These are phyloP conservation scores for Fragaria iinumae DNA, from an alignment of 306 rosid species.

Conservation along the genomic window DNA sequence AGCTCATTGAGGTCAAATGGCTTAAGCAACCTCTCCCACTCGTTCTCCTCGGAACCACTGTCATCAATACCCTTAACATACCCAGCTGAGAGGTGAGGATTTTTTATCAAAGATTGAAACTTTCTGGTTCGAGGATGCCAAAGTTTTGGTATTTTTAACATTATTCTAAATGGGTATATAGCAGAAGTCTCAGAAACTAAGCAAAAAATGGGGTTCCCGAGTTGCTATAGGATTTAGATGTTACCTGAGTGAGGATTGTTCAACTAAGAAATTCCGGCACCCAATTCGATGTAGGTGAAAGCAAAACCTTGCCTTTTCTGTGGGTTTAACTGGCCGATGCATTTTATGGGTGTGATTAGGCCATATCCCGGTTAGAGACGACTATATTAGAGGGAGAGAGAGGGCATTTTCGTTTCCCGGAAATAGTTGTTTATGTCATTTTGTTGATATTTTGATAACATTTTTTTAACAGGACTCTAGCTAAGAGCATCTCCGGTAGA, in stretches of 20 bases:
- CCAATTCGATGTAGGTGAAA: not conserved
- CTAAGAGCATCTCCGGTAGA: too few relatives aligned
- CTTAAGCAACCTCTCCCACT: conserved; percentile 80
- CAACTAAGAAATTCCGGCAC: not conserved
- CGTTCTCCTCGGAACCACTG: conserved; percentile 51
- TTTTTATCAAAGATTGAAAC: conserved; percentile 32
- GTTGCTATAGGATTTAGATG: not conserved
- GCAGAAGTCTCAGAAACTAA: conserved; percentile 4
- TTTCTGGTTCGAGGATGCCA: conserved; percentile 29
- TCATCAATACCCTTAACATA: conserved; percentile 21
- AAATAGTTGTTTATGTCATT: too few relatives aligned
- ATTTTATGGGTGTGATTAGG: too few relatives aligned
- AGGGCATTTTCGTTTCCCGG: too few relatives aligned
- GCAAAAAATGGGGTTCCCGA: not conserved
- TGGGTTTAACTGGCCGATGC: not conserved
- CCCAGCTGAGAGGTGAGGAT: conserved; percentile 36
- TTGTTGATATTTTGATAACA: too few relatives aligned
- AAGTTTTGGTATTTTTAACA: conserved; percentile 43
- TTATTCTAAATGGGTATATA: conserved; percentile 16
- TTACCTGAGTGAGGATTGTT: not conserved
- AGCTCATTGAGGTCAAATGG: conserved; percentile 81
- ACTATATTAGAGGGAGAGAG: too few relatives aligned
- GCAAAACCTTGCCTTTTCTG: not conserved
- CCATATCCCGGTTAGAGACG: too few relatives aligned
- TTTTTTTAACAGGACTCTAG: too few relatives aligned